phyloP scores from a whole-genome alignment of 2,329 filamentous ascomycete species.

The Capronia epimyces region DNA sequence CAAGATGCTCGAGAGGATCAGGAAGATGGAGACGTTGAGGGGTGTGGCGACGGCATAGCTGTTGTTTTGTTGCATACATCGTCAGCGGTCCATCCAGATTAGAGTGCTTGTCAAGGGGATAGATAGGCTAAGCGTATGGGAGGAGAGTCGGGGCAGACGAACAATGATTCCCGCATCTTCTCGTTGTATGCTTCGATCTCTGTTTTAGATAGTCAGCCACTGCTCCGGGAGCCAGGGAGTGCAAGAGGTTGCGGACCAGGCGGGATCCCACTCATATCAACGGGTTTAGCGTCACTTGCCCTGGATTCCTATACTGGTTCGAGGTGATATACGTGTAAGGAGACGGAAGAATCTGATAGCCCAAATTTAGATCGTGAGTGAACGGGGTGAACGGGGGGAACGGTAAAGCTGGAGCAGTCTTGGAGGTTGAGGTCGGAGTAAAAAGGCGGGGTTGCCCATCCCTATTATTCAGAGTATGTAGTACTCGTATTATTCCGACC shows the following conservation, averaged over 20 bases:
- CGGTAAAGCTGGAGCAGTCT: too few species aligned
- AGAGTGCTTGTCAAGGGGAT: background rate
- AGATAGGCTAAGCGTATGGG: background rate
- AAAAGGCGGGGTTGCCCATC: too few species aligned
- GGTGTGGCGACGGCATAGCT: constrained; percentile 20
- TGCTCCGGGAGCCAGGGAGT: background rate
- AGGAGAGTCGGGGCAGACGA: background rate
- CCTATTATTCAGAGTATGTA: too few species aligned
- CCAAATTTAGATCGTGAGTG: too few species aligned
- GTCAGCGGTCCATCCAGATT: too few species aligned
- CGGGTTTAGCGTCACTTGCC: too few species aligned
- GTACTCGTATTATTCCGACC: too few species aligned
- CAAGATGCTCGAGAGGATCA: constrained; percentile 52
- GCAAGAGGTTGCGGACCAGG: background rate
- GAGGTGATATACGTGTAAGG: too few species aligned
- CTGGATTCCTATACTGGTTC: too few species aligned
- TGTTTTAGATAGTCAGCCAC: background rate
- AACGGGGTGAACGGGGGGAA: too few species aligned
- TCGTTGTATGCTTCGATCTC: constrained; percentile 7
- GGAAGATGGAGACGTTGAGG: constrained; percentile 53
- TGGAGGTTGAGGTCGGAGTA: too few species aligned
- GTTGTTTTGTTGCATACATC: background rate
- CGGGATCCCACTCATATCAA: constrained; percentile 6
- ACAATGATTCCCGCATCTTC: constrained; percentile 7
- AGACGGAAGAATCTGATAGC: too few species aligned